Evolutionary conservation across 257 asterid genomes (phyloP).

Genomic region (Penstemon davidsonii): DNA sequence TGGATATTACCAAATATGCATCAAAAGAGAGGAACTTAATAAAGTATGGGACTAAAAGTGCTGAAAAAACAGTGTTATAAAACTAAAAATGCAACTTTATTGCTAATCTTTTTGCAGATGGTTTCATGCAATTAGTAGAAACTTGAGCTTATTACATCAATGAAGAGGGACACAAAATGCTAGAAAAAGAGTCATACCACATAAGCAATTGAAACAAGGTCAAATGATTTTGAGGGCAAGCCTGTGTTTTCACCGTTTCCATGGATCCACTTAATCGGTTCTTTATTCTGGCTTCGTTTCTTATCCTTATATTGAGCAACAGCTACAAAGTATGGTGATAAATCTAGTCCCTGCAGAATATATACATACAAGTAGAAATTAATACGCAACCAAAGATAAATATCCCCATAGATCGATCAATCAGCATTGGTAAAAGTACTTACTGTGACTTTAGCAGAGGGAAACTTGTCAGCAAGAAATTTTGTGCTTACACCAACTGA

Average conservation of each 20-base stretch:
- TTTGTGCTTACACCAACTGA: constrained; percentile 92
- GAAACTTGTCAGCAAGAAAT: constrained; percentile 64
- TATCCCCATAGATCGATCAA: background rate
- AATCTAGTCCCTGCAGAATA: constrained; percentile 72
- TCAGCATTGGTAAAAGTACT: constrained; percentile 20
- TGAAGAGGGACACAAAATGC: background rate
- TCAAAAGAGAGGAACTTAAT: no score
- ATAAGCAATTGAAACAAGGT: constrained; percentile 82
- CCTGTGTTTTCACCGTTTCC: constrained; percentile 91
- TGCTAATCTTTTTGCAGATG: no score
- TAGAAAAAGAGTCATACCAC: constrained; percentile 53
- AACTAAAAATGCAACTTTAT: no score
- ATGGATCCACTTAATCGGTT: constrained; percentile 65
- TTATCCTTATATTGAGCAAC: constrained; percentile 83
- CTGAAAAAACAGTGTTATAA: no score
- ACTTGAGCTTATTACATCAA: no score
- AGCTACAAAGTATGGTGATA: constrained; percentile 87
- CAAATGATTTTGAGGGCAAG: constrained; percentile 79
- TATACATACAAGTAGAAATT: constrained; percentile 4
- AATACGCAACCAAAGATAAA: constrained; percentile 4
- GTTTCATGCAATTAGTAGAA: no score
- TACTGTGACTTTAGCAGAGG: constrained; percentile 71
- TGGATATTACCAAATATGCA: no score
- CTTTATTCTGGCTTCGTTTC: constrained; percentile 40
- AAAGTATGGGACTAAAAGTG: no score